These are phyloP conservation scores for Quaeritorhiza haematococci DNA, from an alignment of 371 early-diverging fungal genomes.

Conservation along the genomic window DNA sequence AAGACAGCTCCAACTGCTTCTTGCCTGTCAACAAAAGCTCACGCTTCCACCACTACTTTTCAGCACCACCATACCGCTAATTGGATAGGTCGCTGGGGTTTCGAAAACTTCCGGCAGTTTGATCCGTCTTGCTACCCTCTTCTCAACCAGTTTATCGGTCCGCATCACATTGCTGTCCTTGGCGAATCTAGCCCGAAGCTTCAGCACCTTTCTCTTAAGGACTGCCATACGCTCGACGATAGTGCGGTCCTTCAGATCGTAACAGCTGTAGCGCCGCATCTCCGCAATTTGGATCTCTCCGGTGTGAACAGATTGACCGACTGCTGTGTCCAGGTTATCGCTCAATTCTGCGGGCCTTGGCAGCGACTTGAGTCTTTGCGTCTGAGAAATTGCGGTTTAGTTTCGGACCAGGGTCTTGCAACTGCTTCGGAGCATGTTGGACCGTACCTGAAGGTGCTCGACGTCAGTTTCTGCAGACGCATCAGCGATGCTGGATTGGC, in stretches of 20 bases:
- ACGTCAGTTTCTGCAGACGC: conserved; percentile 5
- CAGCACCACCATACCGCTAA: no score
- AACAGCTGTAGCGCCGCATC: neutral
- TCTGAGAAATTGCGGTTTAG: conserved; percentile 2
- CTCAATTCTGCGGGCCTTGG: conserved; percentile 12
- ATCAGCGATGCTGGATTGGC: conserved; percentile 9
- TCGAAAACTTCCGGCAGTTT: no score
- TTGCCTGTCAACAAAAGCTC: no score
- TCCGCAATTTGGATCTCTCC: conserved; percentile 6
- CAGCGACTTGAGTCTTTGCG: conserved; percentile 1
- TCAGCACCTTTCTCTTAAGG: neutral
- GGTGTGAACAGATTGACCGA: conserved; percentile 1
- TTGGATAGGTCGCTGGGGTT: no score
- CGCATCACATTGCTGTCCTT: no score
- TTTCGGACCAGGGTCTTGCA: conserved; percentile 2
- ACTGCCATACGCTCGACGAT: conserved; percentile 1
- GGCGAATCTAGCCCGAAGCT: no score
- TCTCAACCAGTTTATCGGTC: no score
- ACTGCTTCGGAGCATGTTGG: neutral
- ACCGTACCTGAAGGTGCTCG: conserved; percentile 2
- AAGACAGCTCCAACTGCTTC: no score
- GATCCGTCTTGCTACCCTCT: no score
- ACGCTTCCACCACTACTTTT: no score
- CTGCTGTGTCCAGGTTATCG: conserved; percentile 2
- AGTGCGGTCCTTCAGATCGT: conserved; percentile 5